phyloP scores from a whole-genome alignment of 2,329 filamentous ascomycete species.

The Venturia oleaginea region DNA sequence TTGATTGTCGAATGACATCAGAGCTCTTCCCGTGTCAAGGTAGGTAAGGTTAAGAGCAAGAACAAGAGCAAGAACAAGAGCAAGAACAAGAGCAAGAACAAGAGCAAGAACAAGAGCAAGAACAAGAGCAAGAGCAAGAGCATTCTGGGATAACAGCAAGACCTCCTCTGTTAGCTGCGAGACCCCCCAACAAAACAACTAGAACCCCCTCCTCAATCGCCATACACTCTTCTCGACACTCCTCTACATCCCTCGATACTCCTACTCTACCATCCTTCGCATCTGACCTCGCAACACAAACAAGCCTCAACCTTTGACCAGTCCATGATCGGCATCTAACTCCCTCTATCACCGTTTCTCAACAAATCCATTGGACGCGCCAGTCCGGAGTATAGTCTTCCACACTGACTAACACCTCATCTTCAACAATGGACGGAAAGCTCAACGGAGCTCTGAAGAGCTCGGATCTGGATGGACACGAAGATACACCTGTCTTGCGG shows the following conservation, averaged over 20 bases:
- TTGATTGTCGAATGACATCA: too few relatives aligned
- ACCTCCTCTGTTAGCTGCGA: too few relatives aligned
- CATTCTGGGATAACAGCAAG: too few relatives aligned
- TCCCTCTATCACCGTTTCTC: neutral
- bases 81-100: too few relatives aligned
- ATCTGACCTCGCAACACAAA: neutral
- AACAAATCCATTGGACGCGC: neutral
- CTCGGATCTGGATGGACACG: neutral
- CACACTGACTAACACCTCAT: neutral
- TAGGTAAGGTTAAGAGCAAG: too few relatives aligned
- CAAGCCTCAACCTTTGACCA: neutral
- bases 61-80: too few relatives aligned
- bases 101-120: too few relatives aligned
- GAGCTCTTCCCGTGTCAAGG: too few relatives aligned
- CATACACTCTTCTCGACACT: neutral
- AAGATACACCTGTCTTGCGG: neutral
- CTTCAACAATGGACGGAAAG: neutral
- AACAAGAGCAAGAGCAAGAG: too few relatives aligned
- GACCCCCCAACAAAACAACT: too few relatives aligned
- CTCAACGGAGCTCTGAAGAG: conserved; percentile 8
- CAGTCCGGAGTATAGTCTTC: neutral
- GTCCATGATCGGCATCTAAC: neutral
- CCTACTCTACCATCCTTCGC: neutral
- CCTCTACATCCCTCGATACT: neutral
- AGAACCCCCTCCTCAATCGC: neutral